Base-by-base conservation (phyloP, 768 basidiomycete genomes). In the Suillus occidentalis region DNA sequence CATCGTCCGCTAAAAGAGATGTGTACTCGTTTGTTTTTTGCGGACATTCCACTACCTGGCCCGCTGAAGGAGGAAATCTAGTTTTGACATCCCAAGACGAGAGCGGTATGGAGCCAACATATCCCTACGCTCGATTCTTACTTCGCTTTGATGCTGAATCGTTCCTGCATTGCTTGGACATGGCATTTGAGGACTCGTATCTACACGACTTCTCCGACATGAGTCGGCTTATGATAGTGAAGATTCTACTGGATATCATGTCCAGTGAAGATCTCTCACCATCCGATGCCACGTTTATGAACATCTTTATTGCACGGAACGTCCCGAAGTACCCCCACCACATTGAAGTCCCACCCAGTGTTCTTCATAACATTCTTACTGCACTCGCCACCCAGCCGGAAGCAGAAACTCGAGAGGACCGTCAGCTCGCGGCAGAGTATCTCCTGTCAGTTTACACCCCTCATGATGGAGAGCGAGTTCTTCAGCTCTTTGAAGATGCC, bases 221-320 rank as follows among this genome's bases (percentile, higher is more conserved):
- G 61, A 91, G 83, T 68, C 90, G 97, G 42, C 87, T 95, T 47
- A 83, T 90, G 64, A 88, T 98, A 68, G 81, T 96, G 72, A 90
- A 90, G 70, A 89, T 94, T 62, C 80, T 98, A 42, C 83, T 95
- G 63, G 95, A 98, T 71, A 88, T 96, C 42, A 69, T 90, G 7
- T 80, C 86, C 6, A 73, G 79, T 60, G 78, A 77, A 28, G 81
- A 82, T 58, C 77, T 95, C 34, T 77, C 86, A 0, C 76, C 85
- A 36, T 76, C 83, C 47, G 94, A 93, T 72, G 78, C 80, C 64
- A 95, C 92, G 4, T 92, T 99, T 75, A 83, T 97, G 59, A 88
- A 96, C 72, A 99, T 99, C 66, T 99, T 99, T 77, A 85, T 99
- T 63, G 94, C 97, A 4, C 90, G 96, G 65, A 99, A 99, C 75